A percentile compares a stretch with the other conserved stretches of the same genome.
phyloP scores from a whole-genome alignment of 371 early-diverging fungal species.

The Aphelidium insulamus region DNA sequence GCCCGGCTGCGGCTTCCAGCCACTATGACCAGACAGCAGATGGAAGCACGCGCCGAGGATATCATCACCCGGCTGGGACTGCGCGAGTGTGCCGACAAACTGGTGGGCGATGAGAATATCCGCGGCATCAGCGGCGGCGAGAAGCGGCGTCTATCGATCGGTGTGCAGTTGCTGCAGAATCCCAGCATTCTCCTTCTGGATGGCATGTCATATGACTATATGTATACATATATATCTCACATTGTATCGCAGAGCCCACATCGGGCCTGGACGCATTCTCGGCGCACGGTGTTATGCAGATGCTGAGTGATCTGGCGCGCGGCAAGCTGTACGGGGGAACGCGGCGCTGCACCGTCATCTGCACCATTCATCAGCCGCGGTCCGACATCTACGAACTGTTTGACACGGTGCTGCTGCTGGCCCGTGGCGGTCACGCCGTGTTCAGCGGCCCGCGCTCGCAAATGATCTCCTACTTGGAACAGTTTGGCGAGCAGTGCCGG shows the following conservation, averaged over 20 bases:
- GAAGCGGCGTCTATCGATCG: slow-evolving; percentile 60
- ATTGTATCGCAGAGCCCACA: too few relatives aligned
- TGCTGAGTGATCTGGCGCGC: slow-evolving; percentile 27
- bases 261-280: slow-evolving; percentile 59
- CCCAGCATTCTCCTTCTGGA: slow-evolving; percentile 27
- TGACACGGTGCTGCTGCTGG: slow-evolving; percentile 39
- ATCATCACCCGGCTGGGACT: slow-evolving; percentile 34
- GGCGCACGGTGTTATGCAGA: slow-evolving; percentile 31
- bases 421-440: slow-evolving; percentile 33
- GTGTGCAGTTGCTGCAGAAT: slow-evolving; percentile 50
- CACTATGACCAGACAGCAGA: slow-evolving; percentile 18
- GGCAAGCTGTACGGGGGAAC: slow-evolving; percentile 26
- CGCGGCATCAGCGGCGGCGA: slow-evolving; percentile 71
- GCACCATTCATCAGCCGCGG: slow-evolving; percentile 51
- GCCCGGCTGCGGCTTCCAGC: slow-evolving; percentile 40
- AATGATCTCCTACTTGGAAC: too few relatives aligned
- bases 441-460: slow-evolving; percentile 40
- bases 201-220: too few relatives aligned
- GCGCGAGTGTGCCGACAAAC: slow-evolving; percentile 25
- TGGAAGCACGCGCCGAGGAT: slow-evolving; percentile 28
- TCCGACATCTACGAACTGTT: slow-evolving; percentile 33
- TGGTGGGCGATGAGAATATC: slow-evolving; percentile 36
- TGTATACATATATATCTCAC: too few relatives aligned
- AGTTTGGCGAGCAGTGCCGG: too few relatives aligned
- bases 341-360: too few relatives aligned